Percentiles rank a stretch among this genome's conserved stretches.
Evolutionary conservation across 768 basidiomycete genomes (phyloP).

Genomic region (Tulasnella sp.): DNA sequence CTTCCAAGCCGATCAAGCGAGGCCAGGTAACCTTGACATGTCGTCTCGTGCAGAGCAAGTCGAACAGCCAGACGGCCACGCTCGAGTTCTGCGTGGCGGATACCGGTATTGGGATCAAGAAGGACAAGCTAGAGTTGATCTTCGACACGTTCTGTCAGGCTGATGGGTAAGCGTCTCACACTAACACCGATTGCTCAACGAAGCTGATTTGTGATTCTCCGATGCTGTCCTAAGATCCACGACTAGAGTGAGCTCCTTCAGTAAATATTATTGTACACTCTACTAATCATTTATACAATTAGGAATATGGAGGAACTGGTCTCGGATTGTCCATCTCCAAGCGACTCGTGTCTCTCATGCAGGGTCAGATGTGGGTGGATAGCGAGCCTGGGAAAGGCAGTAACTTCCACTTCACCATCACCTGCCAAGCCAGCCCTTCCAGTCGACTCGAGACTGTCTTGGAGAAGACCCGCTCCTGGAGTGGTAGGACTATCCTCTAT

Average conservation of each 20-base stretch:
- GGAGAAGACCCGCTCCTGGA: slow-evolving; percentile 73
- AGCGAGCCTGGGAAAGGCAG: slow-evolving; percentile 86
- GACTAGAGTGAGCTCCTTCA: slow-evolving; percentile 73
- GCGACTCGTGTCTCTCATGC: slow-evolving; percentile 92
- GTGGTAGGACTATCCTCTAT: slow-evolving; percentile 80
- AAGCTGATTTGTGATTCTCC: neutral
- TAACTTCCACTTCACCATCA: slow-evolving; percentile 95
- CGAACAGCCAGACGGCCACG: slow-evolving; percentile 76
- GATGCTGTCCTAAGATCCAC: slow-evolving; percentile 57
- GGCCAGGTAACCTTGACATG: slow-evolving; percentile 89
- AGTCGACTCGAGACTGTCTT: slow-evolving; percentile 58
- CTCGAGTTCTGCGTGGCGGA: slow-evolving; percentile 96
- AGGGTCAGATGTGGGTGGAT: slow-evolving; percentile 98
- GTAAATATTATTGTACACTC: no score
- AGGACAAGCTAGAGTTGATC: slow-evolving; percentile 94
- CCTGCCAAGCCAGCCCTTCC: slow-evolving; percentile 67
- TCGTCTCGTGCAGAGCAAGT: slow-evolving; percentile 47
- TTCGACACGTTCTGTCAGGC: slow-evolving; percentile 99
- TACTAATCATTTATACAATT: slow-evolving; percentile 15
- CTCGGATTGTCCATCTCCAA: slow-evolving; percentile 96
- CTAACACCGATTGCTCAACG: no score
- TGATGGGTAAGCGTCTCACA: slow-evolving; percentile 45
- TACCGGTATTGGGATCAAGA: slow-evolving; percentile 97
- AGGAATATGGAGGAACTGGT: slow-evolving; percentile 97
- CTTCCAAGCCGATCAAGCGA: slow-evolving; percentile 60